phyloP scores from a whole-genome alignment of 2,329 filamentous ascomycete species.

The Westerdykella sp. region DNA sequence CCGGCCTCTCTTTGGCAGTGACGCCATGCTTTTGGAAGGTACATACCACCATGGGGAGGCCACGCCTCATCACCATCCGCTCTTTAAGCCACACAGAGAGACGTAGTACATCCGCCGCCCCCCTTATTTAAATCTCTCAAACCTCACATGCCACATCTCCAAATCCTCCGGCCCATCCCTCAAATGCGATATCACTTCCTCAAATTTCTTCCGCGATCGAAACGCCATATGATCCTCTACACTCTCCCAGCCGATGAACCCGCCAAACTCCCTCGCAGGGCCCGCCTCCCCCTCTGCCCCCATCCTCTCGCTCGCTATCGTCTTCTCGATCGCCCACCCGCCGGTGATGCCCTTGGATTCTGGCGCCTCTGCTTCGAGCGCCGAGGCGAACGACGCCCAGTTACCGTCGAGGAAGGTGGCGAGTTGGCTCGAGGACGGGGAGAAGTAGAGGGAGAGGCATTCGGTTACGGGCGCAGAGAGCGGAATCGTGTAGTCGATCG shows the following conservation, averaged over 20 bases:
- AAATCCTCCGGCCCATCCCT: slow-evolving; percentile 39
- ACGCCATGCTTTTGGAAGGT: too few relatives aligned
- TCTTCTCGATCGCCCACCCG: slow-evolving; percentile 33
- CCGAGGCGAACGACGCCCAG: slow-evolving; percentile 36
- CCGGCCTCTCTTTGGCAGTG: too few relatives aligned
- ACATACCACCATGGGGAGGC: too few relatives aligned
- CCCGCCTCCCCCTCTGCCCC: slow-evolving; percentile 26
- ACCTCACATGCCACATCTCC: slow-evolving; percentile 37
- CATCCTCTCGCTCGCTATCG: slow-evolving; percentile 12
- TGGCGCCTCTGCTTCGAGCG: slow-evolving; percentile 27
- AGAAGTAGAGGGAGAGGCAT: slow-evolving; percentile 42
- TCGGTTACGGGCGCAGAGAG: slow-evolving; percentile 46
- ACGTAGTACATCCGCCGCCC: too few relatives aligned
- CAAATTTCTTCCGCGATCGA: slow-evolving; percentile 43
- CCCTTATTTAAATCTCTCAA: slow-evolving; percentile 6
- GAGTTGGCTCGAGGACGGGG: slow-evolving; percentile 19
- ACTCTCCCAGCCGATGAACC: slow-evolving; percentile 49
- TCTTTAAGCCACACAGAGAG: too few relatives aligned
- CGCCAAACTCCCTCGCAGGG: slow-evolving; percentile 39
- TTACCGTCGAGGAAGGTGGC: slow-evolving; percentile 25
- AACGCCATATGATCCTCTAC: slow-evolving; percentile 46
- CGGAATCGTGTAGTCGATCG: slow-evolving; percentile 22
- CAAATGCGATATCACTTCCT: slow-evolving; percentile 37
- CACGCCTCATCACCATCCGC: too few relatives aligned
- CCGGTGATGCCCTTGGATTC: slow-evolving; percentile 22